Conservation (phyloP, 805 yeast species). For the Metschnikowia bowlesiae region DNA sequence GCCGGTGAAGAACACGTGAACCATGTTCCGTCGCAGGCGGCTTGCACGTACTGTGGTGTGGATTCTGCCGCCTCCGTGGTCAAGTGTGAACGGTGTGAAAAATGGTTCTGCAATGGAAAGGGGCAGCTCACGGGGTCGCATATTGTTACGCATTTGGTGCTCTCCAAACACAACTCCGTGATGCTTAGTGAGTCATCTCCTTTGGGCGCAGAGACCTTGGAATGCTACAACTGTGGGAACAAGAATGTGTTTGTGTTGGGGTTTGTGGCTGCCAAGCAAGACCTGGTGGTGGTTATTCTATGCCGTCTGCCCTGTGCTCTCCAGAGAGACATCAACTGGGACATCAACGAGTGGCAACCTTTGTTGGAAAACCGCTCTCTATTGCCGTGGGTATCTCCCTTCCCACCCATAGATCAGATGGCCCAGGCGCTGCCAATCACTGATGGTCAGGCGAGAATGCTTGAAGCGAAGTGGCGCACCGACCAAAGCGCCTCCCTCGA, state of each 20-base stretch:
- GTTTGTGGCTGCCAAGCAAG: slow-evolving; percentile 80
- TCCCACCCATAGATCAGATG: slow-evolving; percentile 62
- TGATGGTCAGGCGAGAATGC: slow-evolving; percentile 58
- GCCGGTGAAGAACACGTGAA: slow-evolving; percentile 1
- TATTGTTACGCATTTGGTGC: slow-evolving; percentile 78
- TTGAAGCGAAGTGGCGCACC: slow-evolving; percentile 80
- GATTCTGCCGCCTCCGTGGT: slow-evolving; percentile 61
- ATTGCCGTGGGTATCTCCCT: slow-evolving; percentile 74
- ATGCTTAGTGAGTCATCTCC: slow-evolving; percentile 75
- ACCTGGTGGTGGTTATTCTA: slow-evolving; percentile 77
- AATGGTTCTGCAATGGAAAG: slow-evolving; percentile 87
- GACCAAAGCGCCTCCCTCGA: slow-evolving; percentile 67
- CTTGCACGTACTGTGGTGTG: slow-evolving; percentile 72
- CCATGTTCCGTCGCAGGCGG: neutral
- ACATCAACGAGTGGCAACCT: slow-evolving; percentile 81
- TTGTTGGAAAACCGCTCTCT: slow-evolving; percentile 75
- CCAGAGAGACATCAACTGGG: slow-evolving; percentile 75
- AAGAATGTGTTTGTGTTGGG: slow-evolving; percentile 76
- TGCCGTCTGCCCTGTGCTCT: slow-evolving; percentile 90
- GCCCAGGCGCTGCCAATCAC: slow-evolving; percentile 54
- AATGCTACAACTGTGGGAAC: slow-evolving; percentile 87
- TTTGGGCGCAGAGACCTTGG: slow-evolving; percentile 80
- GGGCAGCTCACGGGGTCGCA: slow-evolving; percentile 62
- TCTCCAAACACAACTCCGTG: slow-evolving; percentile 71
- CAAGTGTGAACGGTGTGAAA: slow-evolving; percentile 69